Conservation (phyloP, 768 basidiomycete genomes). For the Amanita pseudoporphyria region DNA sequence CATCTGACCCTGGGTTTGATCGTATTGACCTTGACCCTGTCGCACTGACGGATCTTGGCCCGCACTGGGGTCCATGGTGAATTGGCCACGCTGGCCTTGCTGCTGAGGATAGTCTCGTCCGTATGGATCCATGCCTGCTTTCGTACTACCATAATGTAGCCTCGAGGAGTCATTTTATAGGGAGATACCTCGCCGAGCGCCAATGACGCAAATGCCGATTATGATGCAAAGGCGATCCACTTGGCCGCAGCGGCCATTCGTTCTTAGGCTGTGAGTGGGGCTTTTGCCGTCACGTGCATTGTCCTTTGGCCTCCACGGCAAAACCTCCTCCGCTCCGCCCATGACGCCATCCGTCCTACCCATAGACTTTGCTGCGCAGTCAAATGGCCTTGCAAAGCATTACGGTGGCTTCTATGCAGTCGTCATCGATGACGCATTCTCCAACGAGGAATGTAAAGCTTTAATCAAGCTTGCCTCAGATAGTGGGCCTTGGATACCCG, state of each 20-base stretch:
- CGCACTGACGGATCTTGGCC: neutral
- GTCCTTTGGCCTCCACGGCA: too few species aligned
- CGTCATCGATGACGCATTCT: slow-evolving; percentile 29
- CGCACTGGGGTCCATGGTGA: neutral
- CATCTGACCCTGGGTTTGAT: neutral
- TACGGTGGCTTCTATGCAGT: slow-evolving; percentile 26
- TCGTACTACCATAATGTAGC: neutral
- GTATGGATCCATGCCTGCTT: neutral
- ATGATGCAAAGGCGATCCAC: slow-evolving; percentile 6
- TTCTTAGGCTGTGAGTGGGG: neutral
- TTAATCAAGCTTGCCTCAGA: slow-evolving; percentile 21
- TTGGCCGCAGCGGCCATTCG: neutral
- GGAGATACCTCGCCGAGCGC: neutral
- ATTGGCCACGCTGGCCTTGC: neutral
- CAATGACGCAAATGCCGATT: slow-evolving; percentile 1
- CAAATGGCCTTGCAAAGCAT: slow-evolving; percentile 15
- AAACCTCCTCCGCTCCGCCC: too few species aligned
- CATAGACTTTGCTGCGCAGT: slow-evolving; percentile 21
- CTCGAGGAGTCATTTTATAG: neutral
- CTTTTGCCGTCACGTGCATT: too few species aligned
- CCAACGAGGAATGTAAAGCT: slow-evolving; percentile 24
- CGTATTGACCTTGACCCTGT: neutral
- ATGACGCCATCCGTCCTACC: slow-evolving; percentile 6
- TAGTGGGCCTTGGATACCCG: slow-evolving; percentile 22
- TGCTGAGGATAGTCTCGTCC: neutral